Evolutionary conservation across 257 asterid species (phyloP).

Genomic region (Solanum appendiculatum): DNA sequence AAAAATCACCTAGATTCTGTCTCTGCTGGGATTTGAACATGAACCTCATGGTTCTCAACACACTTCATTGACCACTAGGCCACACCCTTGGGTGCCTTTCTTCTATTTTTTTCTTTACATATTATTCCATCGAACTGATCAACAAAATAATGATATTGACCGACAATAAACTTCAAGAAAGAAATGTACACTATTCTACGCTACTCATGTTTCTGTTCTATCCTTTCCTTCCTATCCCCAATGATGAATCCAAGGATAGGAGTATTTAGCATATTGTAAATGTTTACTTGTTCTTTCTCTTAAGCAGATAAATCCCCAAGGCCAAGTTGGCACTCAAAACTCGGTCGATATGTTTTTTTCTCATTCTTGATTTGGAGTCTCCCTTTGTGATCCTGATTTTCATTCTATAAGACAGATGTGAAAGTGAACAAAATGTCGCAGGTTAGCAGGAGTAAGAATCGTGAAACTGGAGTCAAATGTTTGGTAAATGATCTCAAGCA

Average conservation of each 20-base stretch:
- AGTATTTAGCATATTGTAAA: background rate
- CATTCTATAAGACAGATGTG: background rate
- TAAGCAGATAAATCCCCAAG: background rate
- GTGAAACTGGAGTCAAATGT: background rate
- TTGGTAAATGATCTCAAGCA: background rate
- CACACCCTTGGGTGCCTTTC: background rate
- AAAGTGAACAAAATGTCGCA: background rate
- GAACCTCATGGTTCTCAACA: background rate
- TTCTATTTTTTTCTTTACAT: background rate
- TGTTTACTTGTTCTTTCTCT: background rate
- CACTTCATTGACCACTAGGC: background rate
- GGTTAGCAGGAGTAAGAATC: background rate
- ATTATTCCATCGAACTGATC: background rate
- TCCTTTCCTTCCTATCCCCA: background rate
- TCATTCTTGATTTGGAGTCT: background rate
- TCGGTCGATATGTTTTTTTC: background rate
- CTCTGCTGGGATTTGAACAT: background rate
- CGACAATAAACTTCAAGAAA: background rate
- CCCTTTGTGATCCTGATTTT: background rate
- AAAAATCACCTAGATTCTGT: background rate
- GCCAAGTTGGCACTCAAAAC: background rate
- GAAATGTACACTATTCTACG: background rate
- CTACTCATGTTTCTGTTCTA: background rate
- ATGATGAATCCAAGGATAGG: background rate
- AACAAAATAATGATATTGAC: background rate